These are phyloP conservation scores for Forsythia viridissima DNA, from an alignment of 257 asterid genomes.

Conservation along the genomic window DNA sequence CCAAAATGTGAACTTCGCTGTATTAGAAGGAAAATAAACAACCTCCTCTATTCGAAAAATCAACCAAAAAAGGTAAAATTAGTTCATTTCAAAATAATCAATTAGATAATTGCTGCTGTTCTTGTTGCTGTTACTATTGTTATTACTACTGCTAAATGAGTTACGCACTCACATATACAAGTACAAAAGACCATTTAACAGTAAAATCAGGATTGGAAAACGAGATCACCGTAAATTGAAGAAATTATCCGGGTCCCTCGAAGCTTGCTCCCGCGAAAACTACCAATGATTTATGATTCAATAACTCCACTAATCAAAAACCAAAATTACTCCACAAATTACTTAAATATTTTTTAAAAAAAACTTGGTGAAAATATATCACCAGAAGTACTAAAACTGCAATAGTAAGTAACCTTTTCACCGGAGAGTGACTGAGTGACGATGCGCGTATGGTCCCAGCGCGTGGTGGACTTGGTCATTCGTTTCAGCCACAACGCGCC, in stretches of 20 bases:
- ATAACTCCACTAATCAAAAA: constrained; percentile 11
- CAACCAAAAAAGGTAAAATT: background rate
- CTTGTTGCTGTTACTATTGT: background rate
- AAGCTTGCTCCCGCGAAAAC: constrained; percentile 94
- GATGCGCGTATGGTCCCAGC: constrained; percentile 92
- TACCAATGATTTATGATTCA: constrained; percentile 24
- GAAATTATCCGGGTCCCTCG: constrained; percentile 91
- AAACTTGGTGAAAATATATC: too few relatives aligned
- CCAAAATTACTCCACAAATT: background rate
- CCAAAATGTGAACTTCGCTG: background rate
- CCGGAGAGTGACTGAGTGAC: constrained; percentile 93
- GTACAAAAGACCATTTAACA: background rate
- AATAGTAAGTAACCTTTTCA: constrained; percentile 58
- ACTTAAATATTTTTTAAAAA: background rate
- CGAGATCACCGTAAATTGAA: constrained; percentile 80
- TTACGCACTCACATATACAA: background rate
- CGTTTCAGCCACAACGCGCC: constrained; percentile 89
- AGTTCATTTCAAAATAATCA: too few relatives aligned
- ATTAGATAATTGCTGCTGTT: background rate
- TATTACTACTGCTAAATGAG: background rate
- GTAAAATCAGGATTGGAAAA: constrained; percentile 1
- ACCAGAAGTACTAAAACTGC: background rate
- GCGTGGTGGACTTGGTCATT: constrained; percentile 91
- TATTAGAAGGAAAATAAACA: constrained; percentile 3
- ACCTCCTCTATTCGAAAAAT: background rate